phyloP scores from a whole-genome alignment of 1,284 basidiomycete genomes.

The Trametes sp. region DNA sequence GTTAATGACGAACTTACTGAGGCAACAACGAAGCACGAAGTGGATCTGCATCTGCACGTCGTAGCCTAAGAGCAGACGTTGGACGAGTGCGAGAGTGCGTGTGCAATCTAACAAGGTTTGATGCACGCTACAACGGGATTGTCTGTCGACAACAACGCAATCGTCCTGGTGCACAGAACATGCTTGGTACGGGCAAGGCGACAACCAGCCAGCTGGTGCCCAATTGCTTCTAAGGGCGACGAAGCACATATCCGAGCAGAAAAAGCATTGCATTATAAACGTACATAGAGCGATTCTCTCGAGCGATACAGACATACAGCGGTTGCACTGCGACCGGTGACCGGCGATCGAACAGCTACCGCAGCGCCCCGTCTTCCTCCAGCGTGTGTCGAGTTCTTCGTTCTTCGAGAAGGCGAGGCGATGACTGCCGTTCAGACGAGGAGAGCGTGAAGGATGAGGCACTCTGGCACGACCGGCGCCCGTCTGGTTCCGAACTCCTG shows the following conservation, averaged over 20 bases:
- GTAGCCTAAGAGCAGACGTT: background rate
- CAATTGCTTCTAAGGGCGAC: background rate
- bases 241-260: background rate
- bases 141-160: background rate
- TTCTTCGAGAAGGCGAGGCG: background rate
- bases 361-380: background rate
- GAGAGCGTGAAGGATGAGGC: background rate
- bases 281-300: no score
- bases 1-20: no score
- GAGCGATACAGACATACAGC: no score
- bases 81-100: no score
- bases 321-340: background rate
- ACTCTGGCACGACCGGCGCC: background rate
- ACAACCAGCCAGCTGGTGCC: background rate
- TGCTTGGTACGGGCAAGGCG: background rate
- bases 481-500: background rate
- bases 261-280: background rate
- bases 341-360: constrained; percentile 1
- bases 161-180: background rate
- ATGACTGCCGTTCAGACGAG: background rate
- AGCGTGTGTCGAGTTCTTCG: background rate
- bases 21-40: no score
- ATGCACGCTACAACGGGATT: background rate
- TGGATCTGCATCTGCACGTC: background rate
- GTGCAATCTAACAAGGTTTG: background rate